phyloP scores from a whole-genome alignment of 768 basidiomycete species.

The Boletus sp. region DNA sequence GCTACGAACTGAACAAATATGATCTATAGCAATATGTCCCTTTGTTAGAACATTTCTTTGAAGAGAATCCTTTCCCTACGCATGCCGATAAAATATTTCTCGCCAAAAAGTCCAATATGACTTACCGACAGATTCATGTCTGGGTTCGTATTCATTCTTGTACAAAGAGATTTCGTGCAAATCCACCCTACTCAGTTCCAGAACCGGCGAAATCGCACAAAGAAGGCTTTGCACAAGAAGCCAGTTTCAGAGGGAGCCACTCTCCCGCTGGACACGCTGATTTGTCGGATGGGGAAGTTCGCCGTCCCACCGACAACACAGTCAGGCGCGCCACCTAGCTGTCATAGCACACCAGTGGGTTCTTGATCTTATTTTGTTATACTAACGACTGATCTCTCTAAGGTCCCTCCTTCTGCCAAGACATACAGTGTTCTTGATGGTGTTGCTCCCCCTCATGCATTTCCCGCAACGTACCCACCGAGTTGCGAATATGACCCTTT shows the following conservation, averaged over 20 bases:
- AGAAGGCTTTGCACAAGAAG: neutral
- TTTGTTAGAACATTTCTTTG: constrained; percentile 2
- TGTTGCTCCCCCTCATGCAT: constrained; percentile 21
- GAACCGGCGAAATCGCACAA: constrained; percentile 1
- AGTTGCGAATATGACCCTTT: constrained; percentile 17
- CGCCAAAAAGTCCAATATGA: constrained; percentile 1
- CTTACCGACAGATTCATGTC: constrained; percentile 4
- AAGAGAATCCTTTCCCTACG: neutral
- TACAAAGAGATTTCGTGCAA: no score
- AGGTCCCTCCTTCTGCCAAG: neutral
- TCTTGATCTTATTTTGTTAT: neutral
- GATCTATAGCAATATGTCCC: neutral
- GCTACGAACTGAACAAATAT: neutral
- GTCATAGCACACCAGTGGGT: constrained; percentile 7
- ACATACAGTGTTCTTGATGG: constrained; percentile 3
- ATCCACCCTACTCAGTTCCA: neutral
- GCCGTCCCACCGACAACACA: constrained; percentile 19
- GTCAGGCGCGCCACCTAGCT: neutral
- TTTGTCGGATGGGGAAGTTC: constrained; percentile 28
- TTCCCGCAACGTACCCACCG: constrained; percentile 23
- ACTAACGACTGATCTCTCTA: neutral
- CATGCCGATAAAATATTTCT: constrained; percentile 2
- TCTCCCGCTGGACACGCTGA: neutral
- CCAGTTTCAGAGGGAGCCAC: neutral
- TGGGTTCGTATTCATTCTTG: neutral